Evolutionary conservation across 495 filamentous ascomycete genomes (phyloP).

Genomic region (Aspergillus indologenus): DNA sequence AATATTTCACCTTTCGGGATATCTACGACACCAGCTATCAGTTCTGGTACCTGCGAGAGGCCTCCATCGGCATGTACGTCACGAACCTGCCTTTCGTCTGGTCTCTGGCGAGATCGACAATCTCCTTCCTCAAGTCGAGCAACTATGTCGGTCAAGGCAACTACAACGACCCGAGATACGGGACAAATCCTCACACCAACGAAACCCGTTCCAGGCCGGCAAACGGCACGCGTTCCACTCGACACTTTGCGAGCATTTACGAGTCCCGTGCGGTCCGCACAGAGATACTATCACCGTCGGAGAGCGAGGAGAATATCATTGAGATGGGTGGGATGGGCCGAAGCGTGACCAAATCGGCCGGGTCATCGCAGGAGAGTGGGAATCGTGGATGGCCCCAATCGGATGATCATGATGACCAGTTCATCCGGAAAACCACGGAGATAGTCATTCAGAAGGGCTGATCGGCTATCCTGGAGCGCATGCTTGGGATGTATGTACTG

Average conservation of each 20-base stretch:
- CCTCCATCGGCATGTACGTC: constrained; percentile 6
- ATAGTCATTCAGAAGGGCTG: not conserved
- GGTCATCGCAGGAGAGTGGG: not conserved
- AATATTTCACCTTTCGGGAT: not conserved
- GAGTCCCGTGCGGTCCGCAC: not conserved
- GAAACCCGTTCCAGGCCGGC: not conserved
- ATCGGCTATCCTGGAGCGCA: too few species aligned
- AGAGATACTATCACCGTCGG: not conserved
- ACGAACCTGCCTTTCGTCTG: constrained; percentile 1
- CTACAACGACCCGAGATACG: not conserved
- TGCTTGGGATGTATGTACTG: too few species aligned
- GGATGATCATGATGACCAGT: not conserved
- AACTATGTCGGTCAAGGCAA: not conserved
- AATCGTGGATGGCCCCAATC: not conserved
- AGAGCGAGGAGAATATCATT: constrained; percentile 6
- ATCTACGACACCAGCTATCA: constrained; percentile 7
- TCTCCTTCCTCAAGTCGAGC: not conserved
- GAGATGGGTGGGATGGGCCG: not conserved
- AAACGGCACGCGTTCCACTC: not conserved
- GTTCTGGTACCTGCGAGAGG: constrained; percentile 3
- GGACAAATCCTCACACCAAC: not conserved
- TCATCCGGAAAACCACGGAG: not conserved
- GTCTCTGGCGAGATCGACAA: constrained; percentile 1
- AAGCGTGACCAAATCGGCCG: not conserved
- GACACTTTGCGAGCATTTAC: not conserved